A percentile compares a stretch with the other conserved stretches of the same genome.
Evolutionary conservation across 1,284 basidiomycete genomes (phyloP).

Genomic region (Neonothopanus nambi): DNA sequence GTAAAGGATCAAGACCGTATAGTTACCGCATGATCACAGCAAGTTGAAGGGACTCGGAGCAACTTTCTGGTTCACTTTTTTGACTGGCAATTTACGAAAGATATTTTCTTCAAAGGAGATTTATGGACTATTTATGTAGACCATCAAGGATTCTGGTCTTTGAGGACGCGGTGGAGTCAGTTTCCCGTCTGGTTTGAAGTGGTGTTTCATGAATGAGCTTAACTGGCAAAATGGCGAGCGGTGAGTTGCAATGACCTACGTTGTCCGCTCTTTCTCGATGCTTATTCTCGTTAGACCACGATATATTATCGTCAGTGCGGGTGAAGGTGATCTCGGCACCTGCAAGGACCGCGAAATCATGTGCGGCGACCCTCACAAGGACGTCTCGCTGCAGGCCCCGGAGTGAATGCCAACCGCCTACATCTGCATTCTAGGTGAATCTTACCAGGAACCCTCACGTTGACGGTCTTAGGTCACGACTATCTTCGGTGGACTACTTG

Average conservation of each 20-base stretch:
- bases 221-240: constrained; percentile 95
- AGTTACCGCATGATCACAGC: constrained; percentile 89
- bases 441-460: constrained; percentile 92
- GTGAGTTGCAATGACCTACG: constrained; percentile 36
- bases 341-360: constrained; percentile 99
- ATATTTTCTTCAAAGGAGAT: constrained; percentile 93
- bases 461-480: no score
- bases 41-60: constrained; percentile 65
- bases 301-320: constrained; percentile 97
- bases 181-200: constrained; percentile 96
- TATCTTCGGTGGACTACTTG: no score
- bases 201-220: constrained; percentile 99
- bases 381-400: constrained; percentile 94
- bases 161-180: constrained; percentile 97
- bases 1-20: constrained; percentile 94
- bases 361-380: constrained; percentile 99
- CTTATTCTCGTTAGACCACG: constrained; percentile 62
- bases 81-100: constrained; percentile 98
- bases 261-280: background rate
- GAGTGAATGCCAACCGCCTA: constrained; percentile 98
- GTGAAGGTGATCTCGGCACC: constrained; percentile 98
- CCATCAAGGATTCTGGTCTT: constrained; percentile 94
- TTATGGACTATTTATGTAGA: constrained; percentile 97
- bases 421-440: constrained; percentile 99
- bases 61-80: background rate